These are phyloP conservation scores for Pleurostoma richardsiae DNA, from an alignment of 2,329 filamentous ascomycete genomes.

Conservation along the genomic window DNA sequence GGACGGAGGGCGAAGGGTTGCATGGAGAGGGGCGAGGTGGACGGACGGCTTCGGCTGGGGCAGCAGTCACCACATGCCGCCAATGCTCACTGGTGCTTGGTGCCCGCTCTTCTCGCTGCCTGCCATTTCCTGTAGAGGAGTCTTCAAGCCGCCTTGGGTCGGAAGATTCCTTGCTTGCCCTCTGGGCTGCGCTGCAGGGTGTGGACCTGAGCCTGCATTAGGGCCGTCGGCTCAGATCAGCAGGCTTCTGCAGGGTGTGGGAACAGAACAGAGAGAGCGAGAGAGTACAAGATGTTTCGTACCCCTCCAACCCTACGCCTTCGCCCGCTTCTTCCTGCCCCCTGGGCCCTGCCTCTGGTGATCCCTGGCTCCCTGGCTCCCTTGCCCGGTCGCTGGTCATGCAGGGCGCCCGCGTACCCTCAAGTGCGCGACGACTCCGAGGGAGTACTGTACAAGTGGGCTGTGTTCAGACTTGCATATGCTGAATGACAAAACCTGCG, in stretches of 20 bases:
- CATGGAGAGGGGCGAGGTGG: background rate
- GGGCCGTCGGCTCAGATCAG: background rate
- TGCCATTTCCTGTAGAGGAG: background rate
- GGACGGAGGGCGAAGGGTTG: background rate
- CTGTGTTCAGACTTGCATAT: conserved; percentile 27
- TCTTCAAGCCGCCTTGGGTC: background rate
- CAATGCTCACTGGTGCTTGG: background rate
- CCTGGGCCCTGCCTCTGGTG: background rate
- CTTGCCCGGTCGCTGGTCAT: too few species aligned
- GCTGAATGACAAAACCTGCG: conserved; percentile 22
- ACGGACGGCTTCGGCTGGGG: background rate
- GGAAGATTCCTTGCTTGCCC: background rate
- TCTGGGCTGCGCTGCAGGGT: background rate
- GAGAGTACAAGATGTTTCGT: background rate
- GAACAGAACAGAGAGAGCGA: too few species aligned
- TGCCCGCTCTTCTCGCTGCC: background rate
- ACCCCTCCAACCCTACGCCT: background rate
- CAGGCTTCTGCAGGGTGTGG: background rate
- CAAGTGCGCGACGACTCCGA: conserved; percentile 1
- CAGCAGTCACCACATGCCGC: background rate
- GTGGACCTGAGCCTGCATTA: background rate
- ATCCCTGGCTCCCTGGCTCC: too few species aligned
- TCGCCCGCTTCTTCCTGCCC: background rate
- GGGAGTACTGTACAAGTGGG: conserved; percentile 11
- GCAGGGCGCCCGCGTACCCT: background rate